Evolutionary conservation across 192 early-diverging fungal genomes (phyloP), one percentile per base, ranked within the genome.

Genomic region (Paraglomus brasilianum): DNA sequence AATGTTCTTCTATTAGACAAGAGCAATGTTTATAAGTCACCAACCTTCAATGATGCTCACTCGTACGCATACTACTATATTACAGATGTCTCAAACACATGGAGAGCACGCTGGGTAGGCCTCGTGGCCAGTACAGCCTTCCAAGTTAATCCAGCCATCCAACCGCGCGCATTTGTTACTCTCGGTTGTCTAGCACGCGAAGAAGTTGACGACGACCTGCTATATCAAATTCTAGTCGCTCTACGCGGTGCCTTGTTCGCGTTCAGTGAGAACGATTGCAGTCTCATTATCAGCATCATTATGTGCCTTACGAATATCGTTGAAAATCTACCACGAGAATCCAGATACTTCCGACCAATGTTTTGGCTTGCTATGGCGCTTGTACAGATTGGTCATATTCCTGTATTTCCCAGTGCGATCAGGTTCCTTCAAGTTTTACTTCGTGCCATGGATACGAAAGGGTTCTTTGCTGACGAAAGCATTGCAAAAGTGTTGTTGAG

Each of bases 181-280:
- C 81, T 98, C 36, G 96, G 96, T 19, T 91, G 88, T 46, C 80
- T 98, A 49, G 93, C 92, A 3, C 81, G 89, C 24, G 91, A 95
- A 72, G 93, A 93, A 68, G 90, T 94, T 0, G 94, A 97, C 65
- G 93, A 96, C 62, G 94, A 95, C 71, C 60, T 96, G 52, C 72
- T 97, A n/a, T 98, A 95, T 73, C 93, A 95, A 78, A 94, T 93
- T 21, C 76, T 97, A 19, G 94, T 93, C 1, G 91, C 95, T 0
- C 76, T 98, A 43, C 89, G 92, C 42, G 92, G 91, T 5, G 93
- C 95, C 0, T 81, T 98, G 46, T 88, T 84, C 14, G 84, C 89
- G 45, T 93, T 93, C 73, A 91, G 92, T 52, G 93, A 96, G 66
- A 84, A 85, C 5, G 91, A 94, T 64, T 82, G 81, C 68, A 86